Evolutionary conservation across 2,329 filamentous ascomycete species (phyloP), one percentile per base, ranked within the genome.

Genomic region (Pseudogymnoascus sp.): DNA sequence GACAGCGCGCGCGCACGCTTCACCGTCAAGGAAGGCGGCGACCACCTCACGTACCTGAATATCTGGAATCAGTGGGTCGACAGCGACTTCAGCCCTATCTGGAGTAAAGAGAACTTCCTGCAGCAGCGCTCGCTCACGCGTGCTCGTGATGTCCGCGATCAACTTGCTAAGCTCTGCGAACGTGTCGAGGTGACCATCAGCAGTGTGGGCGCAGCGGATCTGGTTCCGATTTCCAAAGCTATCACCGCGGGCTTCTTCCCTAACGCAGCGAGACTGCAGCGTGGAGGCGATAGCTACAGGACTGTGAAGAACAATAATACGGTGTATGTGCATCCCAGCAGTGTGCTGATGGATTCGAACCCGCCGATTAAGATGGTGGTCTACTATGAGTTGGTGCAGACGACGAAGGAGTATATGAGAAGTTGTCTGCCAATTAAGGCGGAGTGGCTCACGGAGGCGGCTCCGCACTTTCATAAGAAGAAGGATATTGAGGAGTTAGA

Each of bases 11-110:
- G 91, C 12, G 87, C 88, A 35, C 85, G 93, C 1, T 97, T 97
- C 75, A 96, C 91, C 0, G 79, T 93, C 71, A 90, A 91, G 68
- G 91, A 95, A 64, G 92, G 92, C 35, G 94, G 94, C 41, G 94
- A 99, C 71, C 90, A 96, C 68, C 72, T 94, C 4, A 91, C 90
- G 0, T 82, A 96, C 1, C 83, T 97, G 57, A 96, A 96, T 70
- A 88, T 99, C 67, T 99, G 88, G 86, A 93, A 94, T 68, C 90
- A 96, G 72, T 99, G 91, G 89, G 90, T 92, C 1, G 93, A 97
- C 71, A 87, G 85, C 57, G 93, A 96, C 74, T 99, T 91, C 75
- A 90, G 85, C 58, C 86, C 85, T 60, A 84, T 95, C 50, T 99
- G 92, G 92, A 79, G 90, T 0, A 86, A 87, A 57, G 93, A 97